Evolutionary conservation across 257 asterid genomes (phyloP).

Genomic region (Leptodermis oblonga): DNA sequence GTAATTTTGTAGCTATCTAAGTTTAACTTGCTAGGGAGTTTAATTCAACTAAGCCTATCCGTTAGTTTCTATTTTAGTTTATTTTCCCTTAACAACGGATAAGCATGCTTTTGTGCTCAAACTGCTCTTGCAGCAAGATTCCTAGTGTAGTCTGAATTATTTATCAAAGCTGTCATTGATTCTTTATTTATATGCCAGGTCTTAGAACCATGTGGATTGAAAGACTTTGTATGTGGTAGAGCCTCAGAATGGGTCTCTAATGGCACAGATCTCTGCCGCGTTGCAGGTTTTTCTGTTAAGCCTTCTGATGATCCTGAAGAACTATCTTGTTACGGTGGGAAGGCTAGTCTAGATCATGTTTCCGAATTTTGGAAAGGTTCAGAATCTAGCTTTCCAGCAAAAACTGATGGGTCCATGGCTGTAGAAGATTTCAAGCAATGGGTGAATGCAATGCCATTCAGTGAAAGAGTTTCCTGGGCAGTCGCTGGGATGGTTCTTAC

Average conservation of each 20-base stretch:
- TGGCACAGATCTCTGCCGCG: slow-evolving; percentile 95
- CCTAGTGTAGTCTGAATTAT: background rate
- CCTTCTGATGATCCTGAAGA: slow-evolving; percentile 51
- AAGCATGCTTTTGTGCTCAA: slow-evolving; percentile 1
- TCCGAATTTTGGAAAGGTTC: slow-evolving; percentile 66
- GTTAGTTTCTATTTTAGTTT: background rate
- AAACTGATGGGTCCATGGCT: slow-evolving; percentile 26
- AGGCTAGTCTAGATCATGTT: slow-evolving; percentile 59
- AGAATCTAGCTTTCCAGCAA: slow-evolving; percentile 35
- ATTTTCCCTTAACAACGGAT: background rate
- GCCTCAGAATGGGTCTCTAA: slow-evolving; percentile 95
- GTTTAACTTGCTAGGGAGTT: background rate
- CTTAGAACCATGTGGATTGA: slow-evolving; percentile 81
- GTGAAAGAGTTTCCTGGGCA: slow-evolving; percentile 88
- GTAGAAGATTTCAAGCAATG: slow-evolving; percentile 61
- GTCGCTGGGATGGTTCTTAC: slow-evolving; percentile 97
- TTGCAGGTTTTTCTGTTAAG: slow-evolving; percentile 79
- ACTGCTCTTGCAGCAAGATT: background rate
- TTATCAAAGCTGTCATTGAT: background rate
- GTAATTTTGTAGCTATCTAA: background rate
- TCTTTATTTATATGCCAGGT: slow-evolving; percentile 47
- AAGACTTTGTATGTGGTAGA: slow-evolving; percentile 91
- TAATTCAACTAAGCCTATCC: background rate
- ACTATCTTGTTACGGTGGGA: slow-evolving; percentile 80
- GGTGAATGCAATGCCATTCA: slow-evolving; percentile 52